Conservation (phyloP, 306 rosid species). For the Prunus mongolica region DNA sequence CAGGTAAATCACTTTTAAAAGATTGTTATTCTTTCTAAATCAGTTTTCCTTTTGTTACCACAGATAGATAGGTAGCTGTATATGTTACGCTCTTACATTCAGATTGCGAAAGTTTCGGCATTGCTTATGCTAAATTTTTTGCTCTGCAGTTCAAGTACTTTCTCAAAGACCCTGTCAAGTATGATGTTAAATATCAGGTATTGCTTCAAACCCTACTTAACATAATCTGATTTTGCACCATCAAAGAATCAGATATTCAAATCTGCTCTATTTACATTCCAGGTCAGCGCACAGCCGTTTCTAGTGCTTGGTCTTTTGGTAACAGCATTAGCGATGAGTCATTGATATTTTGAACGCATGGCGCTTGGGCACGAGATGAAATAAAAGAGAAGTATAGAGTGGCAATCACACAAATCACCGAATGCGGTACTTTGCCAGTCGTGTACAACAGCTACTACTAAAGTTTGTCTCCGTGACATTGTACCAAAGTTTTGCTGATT, state of each 20-base stretch:
- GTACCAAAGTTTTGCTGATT: not conserved
- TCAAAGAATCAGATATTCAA: not conserved
- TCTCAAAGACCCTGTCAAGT: slow-evolving; percentile 61
- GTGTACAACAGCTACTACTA: not conserved
- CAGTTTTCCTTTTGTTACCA: too few species aligned
- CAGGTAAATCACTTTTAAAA: slow-evolving; percentile 49
- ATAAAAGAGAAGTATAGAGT: not conserved
- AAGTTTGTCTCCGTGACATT: not conserved
- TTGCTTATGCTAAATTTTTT: slow-evolving; percentile 1
- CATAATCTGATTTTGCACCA: not conserved
- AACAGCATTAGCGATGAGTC: slow-evolving; percentile 60
- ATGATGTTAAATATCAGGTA: slow-evolving; percentile 65
- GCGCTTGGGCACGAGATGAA: not conserved
- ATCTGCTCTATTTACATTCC: slow-evolving; percentile 5
- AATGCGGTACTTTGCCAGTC: not conserved
- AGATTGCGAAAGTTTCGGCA: too few species aligned
- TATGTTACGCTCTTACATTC: too few species aligned
- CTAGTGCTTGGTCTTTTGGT: slow-evolving; percentile 56
- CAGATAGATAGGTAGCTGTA: too few species aligned
- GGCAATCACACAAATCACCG: not conserved
- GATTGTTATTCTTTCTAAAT: not conserved
- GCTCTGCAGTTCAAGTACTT: slow-evolving; percentile 49
- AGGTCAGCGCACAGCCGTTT: slow-evolving; percentile 71
- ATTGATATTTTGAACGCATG: slow-evolving; percentile 18
- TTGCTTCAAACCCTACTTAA: not conserved